Base-by-base conservation (phyloP, 768 basidiomycete genomes). In the Trametes punicea region DNA sequence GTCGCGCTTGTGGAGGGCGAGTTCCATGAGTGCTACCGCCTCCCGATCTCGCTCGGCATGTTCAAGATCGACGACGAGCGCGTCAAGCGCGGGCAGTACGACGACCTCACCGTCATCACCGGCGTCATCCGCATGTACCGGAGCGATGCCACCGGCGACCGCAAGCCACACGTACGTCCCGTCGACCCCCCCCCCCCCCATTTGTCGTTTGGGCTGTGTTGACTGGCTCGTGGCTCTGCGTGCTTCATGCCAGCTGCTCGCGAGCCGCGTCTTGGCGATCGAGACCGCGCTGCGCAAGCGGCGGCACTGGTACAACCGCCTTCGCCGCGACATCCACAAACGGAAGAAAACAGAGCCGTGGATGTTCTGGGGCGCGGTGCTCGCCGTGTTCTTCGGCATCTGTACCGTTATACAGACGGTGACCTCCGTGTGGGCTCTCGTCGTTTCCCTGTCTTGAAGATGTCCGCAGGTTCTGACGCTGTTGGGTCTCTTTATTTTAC, bases 331-430 rank as follows among this genome's bases (percentile, higher is more conserved):
- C 40, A 51, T 61, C 34, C 39, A 45, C 27, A 55, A 57, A 27
- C 47, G 55, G 15, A 57, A 56, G 51, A 55, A 61, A 46, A 33
- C 46, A 26, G 55, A 61, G 42, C 60, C 60, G 20, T 61, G 56
- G 55, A 45, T 57, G 48, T 61, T 61, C 46, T 61, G 54, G 50
- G 60, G 60, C 10, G 51, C 60, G 5, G 55, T 61, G 26, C 56
- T 61, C 25, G 60, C 60, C 36, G 40, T 57, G 25, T 54, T 61
- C 51, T 61, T 61, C 38, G 60, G 60, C 11, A 30, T 61, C 9
- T 61, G 60, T 51, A 57, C 60, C 4, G 55, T 61, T 15, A 57
- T 61, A 16, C 60, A 61, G 56, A 61, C 60, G 6, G 51, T 61
- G 11, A 55, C 60, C n/a, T 51, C 60, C 4, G 60, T 61, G 4